Evolutionary conservation across 805 yeast species (phyloP).

Genomic region (Kluyveromyces starmeri): DNA sequence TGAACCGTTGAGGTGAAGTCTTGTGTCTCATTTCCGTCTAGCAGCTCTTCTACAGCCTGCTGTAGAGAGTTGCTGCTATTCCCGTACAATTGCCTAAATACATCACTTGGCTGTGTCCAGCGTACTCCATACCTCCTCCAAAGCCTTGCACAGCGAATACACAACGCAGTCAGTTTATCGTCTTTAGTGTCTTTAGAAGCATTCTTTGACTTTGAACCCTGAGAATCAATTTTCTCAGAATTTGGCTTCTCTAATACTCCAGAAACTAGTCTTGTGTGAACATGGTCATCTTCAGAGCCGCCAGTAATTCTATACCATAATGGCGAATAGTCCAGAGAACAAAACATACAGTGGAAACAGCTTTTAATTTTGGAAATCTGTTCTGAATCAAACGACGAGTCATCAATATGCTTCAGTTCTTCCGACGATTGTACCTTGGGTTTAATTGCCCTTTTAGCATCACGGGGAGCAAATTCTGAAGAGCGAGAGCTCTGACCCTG

Average conservation of each 20-base stretch:
- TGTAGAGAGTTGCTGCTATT: slow-evolving; percentile 12
- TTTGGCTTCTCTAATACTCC: slow-evolving; percentile 15
- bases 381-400: slow-evolving; percentile 51
- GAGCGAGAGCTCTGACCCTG: neutral
- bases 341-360: slow-evolving; percentile 59
- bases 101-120: slow-evolving; percentile 76
- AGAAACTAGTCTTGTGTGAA: slow-evolving; percentile 15
- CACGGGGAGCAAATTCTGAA: neutral
- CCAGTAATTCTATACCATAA: slow-evolving; percentile 31
- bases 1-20: slow-evolving; percentile 10
- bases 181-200: slow-evolving; percentile 9
- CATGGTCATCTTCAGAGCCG: slow-evolving; percentile 23
- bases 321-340: slow-evolving; percentile 37
- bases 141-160: slow-evolving; percentile 77
- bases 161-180: slow-evolving; percentile 48
- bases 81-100: slow-evolving; percentile 38
- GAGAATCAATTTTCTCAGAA: slow-evolving; percentile 9
- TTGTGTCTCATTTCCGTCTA: slow-evolving; percentile 15
- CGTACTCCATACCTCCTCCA: slow-evolving; percentile 86
- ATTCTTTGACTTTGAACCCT: slow-evolving; percentile 25
- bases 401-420: slow-evolving; percentile 33
- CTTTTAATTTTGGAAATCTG: slow-evolving; percentile 36
- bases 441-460: slow-evolving; percentile 5
- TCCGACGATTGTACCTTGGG: slow-evolving; percentile 17
- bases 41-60: slow-evolving; percentile 11